Evolutionary conservation across 1,139 yeast genomes (phyloP).

Genomic region (Kurtzmaniella natalensis): DNA sequence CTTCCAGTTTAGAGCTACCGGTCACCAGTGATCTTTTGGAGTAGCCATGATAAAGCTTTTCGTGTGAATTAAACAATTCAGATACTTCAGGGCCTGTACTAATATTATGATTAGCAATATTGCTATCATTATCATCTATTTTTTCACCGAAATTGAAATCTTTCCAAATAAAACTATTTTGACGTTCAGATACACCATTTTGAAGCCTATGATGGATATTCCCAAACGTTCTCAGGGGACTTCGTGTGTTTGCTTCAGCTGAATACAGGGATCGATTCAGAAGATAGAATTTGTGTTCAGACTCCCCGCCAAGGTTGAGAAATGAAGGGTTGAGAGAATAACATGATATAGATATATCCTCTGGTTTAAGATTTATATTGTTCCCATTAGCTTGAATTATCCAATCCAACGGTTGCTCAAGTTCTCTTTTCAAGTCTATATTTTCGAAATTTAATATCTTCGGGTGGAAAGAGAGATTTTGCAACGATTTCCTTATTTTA

Average conservation of each 20-base stretch:
- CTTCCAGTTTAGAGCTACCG: slow-evolving; percentile 2
- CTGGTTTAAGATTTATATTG: slow-evolving; percentile 22
- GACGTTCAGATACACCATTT: not conserved
- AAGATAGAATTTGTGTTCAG: not conserved
- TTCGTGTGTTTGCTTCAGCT: not conserved
- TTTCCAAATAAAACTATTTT: slow-evolving; percentile 11
- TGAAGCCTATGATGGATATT: not conserved
- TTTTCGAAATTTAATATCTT: slow-evolving; percentile 29
- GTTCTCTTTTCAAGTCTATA: slow-evolving; percentile 35
- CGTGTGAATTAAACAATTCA: slow-evolving; percentile 32
- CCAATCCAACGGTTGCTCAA: slow-evolving; percentile 35
- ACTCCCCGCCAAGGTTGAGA: slow-evolving; percentile 6
- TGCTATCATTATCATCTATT: not conserved
- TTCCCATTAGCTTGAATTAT: slow-evolving; percentile 16
- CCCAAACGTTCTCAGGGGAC: not conserved
- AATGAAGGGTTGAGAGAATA: slow-evolving; percentile 25
- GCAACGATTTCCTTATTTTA: slow-evolving; percentile 9
- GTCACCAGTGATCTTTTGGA: slow-evolving; percentile 4
- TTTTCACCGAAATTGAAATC: slow-evolving; percentile 24
- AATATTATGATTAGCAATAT: not conserved
- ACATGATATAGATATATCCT: slow-evolving; percentile 33
- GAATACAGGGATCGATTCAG: slow-evolving; percentile 3
- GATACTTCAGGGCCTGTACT: slow-evolving; percentile 12
- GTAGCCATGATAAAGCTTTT: slow-evolving; percentile 20
- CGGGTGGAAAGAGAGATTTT: slow-evolving; percentile 45